Evolutionary conservation across 2,329 filamentous ascomycete species (phyloP).

Genomic region (Herpotrichia juniperi): DNA sequence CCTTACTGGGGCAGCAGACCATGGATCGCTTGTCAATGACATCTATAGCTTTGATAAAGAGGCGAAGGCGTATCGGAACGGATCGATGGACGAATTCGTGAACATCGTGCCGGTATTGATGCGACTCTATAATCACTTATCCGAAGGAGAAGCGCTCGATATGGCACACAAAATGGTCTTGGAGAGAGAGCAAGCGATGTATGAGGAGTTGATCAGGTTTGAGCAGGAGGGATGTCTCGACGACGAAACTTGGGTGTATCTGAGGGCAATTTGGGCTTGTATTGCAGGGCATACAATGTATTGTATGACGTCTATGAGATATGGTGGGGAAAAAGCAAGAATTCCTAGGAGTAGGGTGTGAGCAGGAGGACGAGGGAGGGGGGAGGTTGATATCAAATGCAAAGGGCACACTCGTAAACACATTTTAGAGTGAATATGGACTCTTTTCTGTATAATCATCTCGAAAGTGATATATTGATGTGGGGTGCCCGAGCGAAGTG

Average conservation of each 20-base stretch:
- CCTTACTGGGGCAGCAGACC: constrained; percentile 1
- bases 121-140: background rate
- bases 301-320: background rate
- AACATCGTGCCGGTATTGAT: background rate
- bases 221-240: background rate
- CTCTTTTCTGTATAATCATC: too few relatives aligned
- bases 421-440: too few relatives aligned
- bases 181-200: background rate
- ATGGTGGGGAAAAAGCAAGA: background rate
- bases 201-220: background rate
- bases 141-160: background rate
- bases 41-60: constrained; percentile 2
- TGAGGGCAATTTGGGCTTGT: background rate
- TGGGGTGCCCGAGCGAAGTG: too few relatives aligned
- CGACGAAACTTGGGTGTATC: background rate
- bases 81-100: background rate
- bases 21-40: background rate
- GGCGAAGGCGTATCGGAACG: background rate
- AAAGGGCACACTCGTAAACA: too few relatives aligned
- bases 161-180: background rate
- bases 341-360: too few relatives aligned
- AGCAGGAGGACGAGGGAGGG: too few relatives aligned
- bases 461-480: too few relatives aligned
- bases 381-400: too few relatives aligned
- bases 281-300: background rate